Percentiles rank a stretch among this genome's conserved stretches.
Evolutionary conservation across 1,284 basidiomycete genomes (phyloP).

Genomic region (Neotropicomus parvogracilis): DNA sequence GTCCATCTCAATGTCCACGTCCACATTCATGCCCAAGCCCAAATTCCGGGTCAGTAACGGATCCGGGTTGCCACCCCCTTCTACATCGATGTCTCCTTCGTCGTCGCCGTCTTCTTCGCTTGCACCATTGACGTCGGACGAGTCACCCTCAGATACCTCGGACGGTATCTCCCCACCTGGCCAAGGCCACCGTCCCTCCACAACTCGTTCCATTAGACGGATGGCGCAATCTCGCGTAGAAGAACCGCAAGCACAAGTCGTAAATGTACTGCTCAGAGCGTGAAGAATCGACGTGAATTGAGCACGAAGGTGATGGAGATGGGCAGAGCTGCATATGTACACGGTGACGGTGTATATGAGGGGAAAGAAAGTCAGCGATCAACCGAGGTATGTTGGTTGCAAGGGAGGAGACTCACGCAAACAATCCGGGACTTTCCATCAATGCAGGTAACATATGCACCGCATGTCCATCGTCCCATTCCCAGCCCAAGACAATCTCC

Average conservation of each 20-base stretch:
- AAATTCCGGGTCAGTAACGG: conserved; percentile 6
- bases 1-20: conserved; percentile 28
- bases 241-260: conserved; percentile 72
- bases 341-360: background rate
- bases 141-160: conserved; percentile 25
- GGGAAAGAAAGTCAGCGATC: conserved; percentile 3
- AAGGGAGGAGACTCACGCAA: conserved; percentile 44
- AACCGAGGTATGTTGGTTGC: background rate
- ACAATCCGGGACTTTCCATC: conserved; percentile 53
- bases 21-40: conserved; percentile 28
- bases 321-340: conserved; percentile 39
- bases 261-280: conserved; percentile 69
- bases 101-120: conserved; percentile 21
- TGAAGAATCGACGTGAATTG: conserved; percentile 73
- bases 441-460: conserved; percentile 79
- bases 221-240: conserved; percentile 63
- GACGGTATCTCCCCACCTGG: conserved; percentile 34
- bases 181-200: conserved; percentile 40
- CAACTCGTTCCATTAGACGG: conserved; percentile 61
- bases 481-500: conserved; percentile 91
- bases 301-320: conserved; percentile 52
- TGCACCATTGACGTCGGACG: conserved; percentile 16
- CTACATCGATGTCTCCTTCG: conserved; percentile 23
- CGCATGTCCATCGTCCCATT: conserved; percentile 92
- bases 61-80: conserved; percentile 21